Conservation (phyloP, 495 filamentous ascomycete species). For the Aspergillus affinis region DNA sequence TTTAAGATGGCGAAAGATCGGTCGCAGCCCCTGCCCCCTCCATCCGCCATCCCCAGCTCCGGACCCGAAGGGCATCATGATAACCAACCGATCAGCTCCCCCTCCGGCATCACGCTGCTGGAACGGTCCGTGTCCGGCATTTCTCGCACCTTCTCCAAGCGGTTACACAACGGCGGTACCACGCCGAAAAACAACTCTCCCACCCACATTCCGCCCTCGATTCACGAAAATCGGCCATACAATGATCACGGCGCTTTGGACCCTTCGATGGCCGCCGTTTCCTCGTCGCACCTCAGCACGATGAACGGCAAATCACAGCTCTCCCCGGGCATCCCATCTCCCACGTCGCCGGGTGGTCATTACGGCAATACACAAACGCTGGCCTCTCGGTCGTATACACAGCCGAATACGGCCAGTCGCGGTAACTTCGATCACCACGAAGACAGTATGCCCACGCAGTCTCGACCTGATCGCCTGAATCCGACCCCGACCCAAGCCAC, state of each 20-base stretch:
- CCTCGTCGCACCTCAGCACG: constrained; percentile 72
- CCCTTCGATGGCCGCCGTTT: constrained; percentile 62
- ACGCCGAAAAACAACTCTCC: constrained; percentile 80
- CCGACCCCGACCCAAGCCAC: constrained; percentile 40
- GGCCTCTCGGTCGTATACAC: constrained; percentile 49
- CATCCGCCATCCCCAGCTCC: constrained; percentile 32
- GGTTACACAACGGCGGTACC: constrained; percentile 72
- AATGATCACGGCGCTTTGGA: constrained; percentile 53
- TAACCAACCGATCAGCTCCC: constrained; percentile 41
- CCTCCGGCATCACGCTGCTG: constrained; percentile 36
- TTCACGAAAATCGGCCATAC: constrained; percentile 54
- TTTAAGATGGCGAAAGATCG: constrained; percentile 87
- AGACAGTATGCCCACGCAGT: constrained; percentile 31
- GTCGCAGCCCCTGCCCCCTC: constrained; percentile 77
- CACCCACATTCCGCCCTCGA: constrained; percentile 66
- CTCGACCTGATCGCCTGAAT: constrained; percentile 37
- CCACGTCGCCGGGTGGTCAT: constrained; percentile 69
- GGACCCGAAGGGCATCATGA: constrained; percentile 33
- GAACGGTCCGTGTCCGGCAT: constrained; percentile 29
- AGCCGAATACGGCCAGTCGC: constrained; percentile 35
- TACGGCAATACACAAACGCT: constrained; percentile 49
- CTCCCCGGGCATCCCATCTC: constrained; percentile 74
- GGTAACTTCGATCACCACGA: constrained; percentile 45
- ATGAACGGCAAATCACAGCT: constrained; percentile 69
- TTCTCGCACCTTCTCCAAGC: constrained; percentile 82